Evolutionary conservation across 305 asterid genomes (phyloP).

Genomic region (Fraxinus albicans): DNA sequence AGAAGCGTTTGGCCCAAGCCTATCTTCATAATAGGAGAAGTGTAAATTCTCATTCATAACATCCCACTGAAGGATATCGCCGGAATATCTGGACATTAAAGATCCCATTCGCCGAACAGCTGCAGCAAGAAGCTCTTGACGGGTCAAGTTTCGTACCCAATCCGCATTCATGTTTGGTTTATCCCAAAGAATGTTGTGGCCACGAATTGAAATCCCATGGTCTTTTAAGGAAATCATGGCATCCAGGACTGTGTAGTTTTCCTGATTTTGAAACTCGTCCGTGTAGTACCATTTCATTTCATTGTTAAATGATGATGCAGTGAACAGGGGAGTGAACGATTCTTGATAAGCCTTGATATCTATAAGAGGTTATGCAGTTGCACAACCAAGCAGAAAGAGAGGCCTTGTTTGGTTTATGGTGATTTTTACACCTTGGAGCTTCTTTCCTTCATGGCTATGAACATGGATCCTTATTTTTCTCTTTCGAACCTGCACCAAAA

Average conservation of each 20-base stretch:
- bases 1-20: slow-evolving; percentile 47
- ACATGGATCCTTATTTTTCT: slow-evolving; percentile 41
- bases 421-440: slow-evolving; percentile 39
- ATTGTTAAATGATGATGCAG: slow-evolving; percentile 45
- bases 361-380: slow-evolving; percentile 33
- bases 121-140: slow-evolving; percentile 26
- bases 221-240: slow-evolving; percentile 48
- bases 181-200: slow-evolving; percentile 59
- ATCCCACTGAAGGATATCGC: slow-evolving; percentile 47
- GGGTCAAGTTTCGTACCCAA: slow-evolving; percentile 35
- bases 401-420: slow-evolving; percentile 39
- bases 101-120: slow-evolving; percentile 33
- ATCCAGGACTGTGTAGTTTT: slow-evolving; percentile 51
- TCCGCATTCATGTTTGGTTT: slow-evolving; percentile 8
- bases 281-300: slow-evolving; percentile 67
- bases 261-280: slow-evolving; percentile 25
- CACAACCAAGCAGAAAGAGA: slow-evolving; percentile 41
- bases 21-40: slow-evolving; percentile 41
- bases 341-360: slow-evolving; percentile 38
- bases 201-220: slow-evolving; percentile 38
- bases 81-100: slow-evolving; percentile 41
- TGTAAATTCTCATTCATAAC: slow-evolving; percentile 60
- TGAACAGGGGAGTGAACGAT: slow-evolving; percentile 54
- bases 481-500: slow-evolving; percentile 38
- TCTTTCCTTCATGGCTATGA: slow-evolving; percentile 23